A percentile compares a stretch with the other conserved stretches of the same genome.
Evolutionary conservation across 2,329 filamentous ascomycete genomes (phyloP).

Genomic region (Teratosphaeria pseudoeucalypti): DNA sequence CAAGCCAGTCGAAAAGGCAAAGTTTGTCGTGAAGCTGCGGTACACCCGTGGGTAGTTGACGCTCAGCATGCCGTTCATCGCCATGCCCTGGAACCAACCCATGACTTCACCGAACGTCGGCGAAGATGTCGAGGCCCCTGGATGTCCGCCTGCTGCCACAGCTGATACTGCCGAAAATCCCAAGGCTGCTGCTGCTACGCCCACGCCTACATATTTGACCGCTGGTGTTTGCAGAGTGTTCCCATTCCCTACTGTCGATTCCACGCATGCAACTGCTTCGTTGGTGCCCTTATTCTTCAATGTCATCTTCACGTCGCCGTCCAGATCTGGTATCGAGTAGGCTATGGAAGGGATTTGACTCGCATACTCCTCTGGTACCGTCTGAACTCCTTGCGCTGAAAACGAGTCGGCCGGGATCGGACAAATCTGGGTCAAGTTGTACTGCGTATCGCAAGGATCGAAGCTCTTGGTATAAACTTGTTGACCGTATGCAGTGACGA

Average conservation of each 20-base stretch:
- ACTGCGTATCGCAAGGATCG: conserved; percentile 60
- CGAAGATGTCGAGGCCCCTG: conserved; percentile 51
- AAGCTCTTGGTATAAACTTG: conserved; percentile 70
- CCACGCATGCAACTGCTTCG: conserved; percentile 66
- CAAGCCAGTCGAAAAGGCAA: conserved; percentile 79
- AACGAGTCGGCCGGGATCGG: conserved; percentile 73
- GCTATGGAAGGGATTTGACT: conserved; percentile 75
- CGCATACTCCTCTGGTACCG: conserved; percentile 61
- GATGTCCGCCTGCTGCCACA: conserved; percentile 44
- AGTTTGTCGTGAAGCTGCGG: conserved; percentile 82
- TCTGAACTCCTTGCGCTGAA: conserved; percentile 58
- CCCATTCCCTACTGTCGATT: conserved; percentile 74
- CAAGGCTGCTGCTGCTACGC: conserved; percentile 75
- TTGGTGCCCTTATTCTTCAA: conserved; percentile 53
- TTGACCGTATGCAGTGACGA: conserved; percentile 74
- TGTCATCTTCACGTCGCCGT: conserved; percentile 70
- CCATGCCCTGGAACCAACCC: conserved; percentile 85
- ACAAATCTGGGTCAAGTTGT: conserved; percentile 61
- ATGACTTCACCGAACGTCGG: conserved; percentile 80
- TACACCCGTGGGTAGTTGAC: conserved; percentile 82
- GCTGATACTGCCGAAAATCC: conserved; percentile 61
- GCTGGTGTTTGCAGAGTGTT: conserved; percentile 67
- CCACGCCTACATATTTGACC: conserved; percentile 74
- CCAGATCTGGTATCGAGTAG: conserved; percentile 82
- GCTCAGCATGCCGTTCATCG: conserved; percentile 92